phyloP scores from a whole-genome alignment of 2,329 filamentous ascomycete species.

The Phyllosticta citrichinensis region DNA sequence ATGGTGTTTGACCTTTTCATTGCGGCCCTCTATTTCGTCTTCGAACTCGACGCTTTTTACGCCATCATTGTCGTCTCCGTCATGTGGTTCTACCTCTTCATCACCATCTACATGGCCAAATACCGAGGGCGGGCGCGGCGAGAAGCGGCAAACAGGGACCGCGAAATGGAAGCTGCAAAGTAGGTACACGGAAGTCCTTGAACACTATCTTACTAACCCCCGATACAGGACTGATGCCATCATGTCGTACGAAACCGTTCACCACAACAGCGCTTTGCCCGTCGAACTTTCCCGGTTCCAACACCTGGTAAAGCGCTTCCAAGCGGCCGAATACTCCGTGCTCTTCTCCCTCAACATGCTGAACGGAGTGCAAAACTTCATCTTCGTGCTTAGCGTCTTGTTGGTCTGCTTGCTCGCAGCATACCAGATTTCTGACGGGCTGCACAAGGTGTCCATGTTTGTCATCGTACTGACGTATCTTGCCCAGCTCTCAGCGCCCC shows the following conservation, averaged over 20 bases:
- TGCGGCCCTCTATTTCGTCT: conserved; percentile 50
- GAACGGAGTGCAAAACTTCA: conserved; percentile 14
- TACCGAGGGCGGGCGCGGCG: conserved; percentile 35
- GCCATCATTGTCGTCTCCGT: conserved; percentile 48
- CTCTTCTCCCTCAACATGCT: conserved; percentile 14
- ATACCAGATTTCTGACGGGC: conserved; percentile 11
- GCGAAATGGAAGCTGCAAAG: conserved; percentile 42
- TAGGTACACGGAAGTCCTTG: no score
- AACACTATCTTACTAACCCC: no score
- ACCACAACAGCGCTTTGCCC: conserved; percentile 13
- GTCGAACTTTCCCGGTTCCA: conserved; percentile 10
- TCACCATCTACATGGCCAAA: conserved; percentile 43
- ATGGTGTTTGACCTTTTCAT: conserved; percentile 52
- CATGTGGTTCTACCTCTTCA: conserved; percentile 41
- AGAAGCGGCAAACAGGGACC: conserved; percentile 35
- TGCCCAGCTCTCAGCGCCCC: conserved; percentile 16
- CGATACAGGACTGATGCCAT: conserved; percentile 36
- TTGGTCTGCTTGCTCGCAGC: conserved; percentile 11
- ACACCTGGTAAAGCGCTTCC: conserved; percentile 10
- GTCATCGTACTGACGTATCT: conserved; percentile 15
- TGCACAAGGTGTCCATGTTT: conserved; percentile 13
- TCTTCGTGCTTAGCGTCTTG: conserved; percentile 13
- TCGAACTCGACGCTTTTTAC: conserved; percentile 52
- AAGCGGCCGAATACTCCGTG: conserved; percentile 14
- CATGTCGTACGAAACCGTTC: conserved; percentile 34